Base-by-base conservation (phyloP, 768 basidiomycete species). In the Boletus subparvulus region DNA sequence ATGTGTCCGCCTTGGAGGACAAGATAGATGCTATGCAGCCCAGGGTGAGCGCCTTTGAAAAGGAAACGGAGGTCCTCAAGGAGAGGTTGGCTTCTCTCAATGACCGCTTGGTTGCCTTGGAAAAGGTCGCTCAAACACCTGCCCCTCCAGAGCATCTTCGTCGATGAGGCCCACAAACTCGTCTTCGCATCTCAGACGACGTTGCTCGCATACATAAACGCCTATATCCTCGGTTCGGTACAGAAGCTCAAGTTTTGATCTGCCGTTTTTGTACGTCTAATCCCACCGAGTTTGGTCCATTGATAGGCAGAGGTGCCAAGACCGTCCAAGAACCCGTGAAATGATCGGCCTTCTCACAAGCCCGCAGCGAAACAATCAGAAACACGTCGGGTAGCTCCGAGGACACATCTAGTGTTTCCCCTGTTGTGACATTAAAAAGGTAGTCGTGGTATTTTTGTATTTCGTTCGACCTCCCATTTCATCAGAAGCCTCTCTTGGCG, bases 101-200 rank as follows among this genome's bases (percentile, higher is more conserved):
- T 39, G 41, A 61, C 33, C 28, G 42, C 16, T 9, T 43, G 26
- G 52, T 58, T 40, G 50, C 42, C 46, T 52, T 59, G 48, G 58
- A 57, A 47, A 44, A 30, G 17, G 36, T 49, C 26, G 35, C 32
- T 35, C 37, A 24, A 44, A 36, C 52, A 21, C n/a, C 42, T 16
- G n/a, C 6, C 10, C 43, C 50, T 2, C 42, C 47, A 44, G 26
- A 13, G 14, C n/a, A 33, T 50, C 54, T 41, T 56, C 45, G 39
- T 41, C 39, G 39, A 60, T 49, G 47, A 54, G 30, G 21, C 10
- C 36, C 52, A 28, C 26, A 50, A 17, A 33, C 24, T 45, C 19
- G 21, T 33, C 35, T 28, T 48, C 33, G 33, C 26, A 8, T 49
- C 51, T n/a, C 45, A 26, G 28, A 37, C 60, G 26, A 5, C 41